Evolutionary conservation across 2,329 filamentous ascomycete species (phyloP), one percentile per base, ranked within the genome.

Genomic region (Colletotrichum paranaense): DNA sequence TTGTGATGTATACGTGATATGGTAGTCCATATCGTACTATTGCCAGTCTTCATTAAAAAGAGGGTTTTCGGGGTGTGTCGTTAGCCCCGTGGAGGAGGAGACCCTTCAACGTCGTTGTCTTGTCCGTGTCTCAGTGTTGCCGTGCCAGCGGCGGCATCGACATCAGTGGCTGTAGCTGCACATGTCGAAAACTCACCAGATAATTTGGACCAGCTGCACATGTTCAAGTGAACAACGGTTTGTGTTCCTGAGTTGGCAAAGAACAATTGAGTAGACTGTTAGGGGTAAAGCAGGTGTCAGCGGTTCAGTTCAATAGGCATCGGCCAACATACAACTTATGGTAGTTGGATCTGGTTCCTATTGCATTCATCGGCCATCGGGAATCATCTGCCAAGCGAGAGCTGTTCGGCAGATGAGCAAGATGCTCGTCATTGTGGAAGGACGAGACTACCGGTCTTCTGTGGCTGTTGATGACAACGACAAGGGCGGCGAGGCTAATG

Each of bases 61-160:
- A 32, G 16, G 26, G 5, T 46, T 24, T 24, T 35, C 1, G 42
- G 32, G 58, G 56, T 42, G 69, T 24, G 64, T 14, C 7, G 32
- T 28, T 63, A 63, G 24, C 38, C 24, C 35, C 4, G 22, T 52
- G 12, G 38, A 19, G 28, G 24, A 26, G 7, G 14, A 30, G 28
- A 32, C 26, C 28, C 35, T 12, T 16, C 14, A 30, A 38, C 28
- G 42, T 6, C n/a, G 22, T 32, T 49, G 46, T 53, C 62, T 38
- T 53, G 46, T 28, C 12, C 0, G 22, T 63, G 62, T 63, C 62
- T 53, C 28, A 53, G 19, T 28, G 62, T 53, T 63, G 42, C 62
- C 62, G 28, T 32, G 46, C 62, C 62, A 63, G 46, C 62, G 46
- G 62, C 46, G 46, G 42, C 3, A 63, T 35, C 26, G 46, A 63